Evolutionary conservation across 2,329 filamentous ascomycete species (phyloP), one percentile per base, ranked within the genome.

Genomic region (Fusarium sp.): DNA sequence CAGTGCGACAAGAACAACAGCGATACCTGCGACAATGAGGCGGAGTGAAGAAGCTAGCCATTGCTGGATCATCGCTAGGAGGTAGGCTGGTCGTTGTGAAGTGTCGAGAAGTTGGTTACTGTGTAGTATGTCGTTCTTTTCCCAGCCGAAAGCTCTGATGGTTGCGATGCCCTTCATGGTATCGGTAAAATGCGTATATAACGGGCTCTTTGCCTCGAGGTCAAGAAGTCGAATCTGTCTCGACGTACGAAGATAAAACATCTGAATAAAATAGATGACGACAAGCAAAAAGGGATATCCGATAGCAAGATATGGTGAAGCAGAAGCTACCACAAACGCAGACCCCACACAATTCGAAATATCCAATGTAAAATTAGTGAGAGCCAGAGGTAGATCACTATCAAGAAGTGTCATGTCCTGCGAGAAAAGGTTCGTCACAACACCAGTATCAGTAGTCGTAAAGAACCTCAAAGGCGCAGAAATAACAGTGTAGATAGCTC

Each of bases 141-240:
- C 11, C 87, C 86, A 89, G 2, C 84, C 84, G 64, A 88, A 88
- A 4, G 88, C 87, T 18, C 88, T 82, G 27, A 89, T 81, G 0
- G 87, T 89, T 0, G 82, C 79, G 1, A 89, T 74, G 0, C 88
- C 88, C 34, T 82, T 83, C 43, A 89, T 81, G 4, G 84, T 86
- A 66, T 89, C 87, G 23, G 85, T 80, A 68, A 89, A 89, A 63
- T 89, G 81, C 0, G 82, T 77, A 66, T 78, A 77, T 3, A 77
- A 20, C 0, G 87, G 87, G 1, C 85, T 84, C 68, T 90, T 89
- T 2, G 86, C 83, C 74, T 91, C 89, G 2, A 91, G 81, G 47
- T 90, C 88, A 13, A 91, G 75, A 21, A 89, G 81, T 50, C 88
- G 82, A 10, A 91, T 75, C 73, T 90, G 88, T 0, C 88, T 80